phyloP scores from a whole-genome alignment of 306 rosid genomes.

The Notholithocarpus densiflorus region DNA sequence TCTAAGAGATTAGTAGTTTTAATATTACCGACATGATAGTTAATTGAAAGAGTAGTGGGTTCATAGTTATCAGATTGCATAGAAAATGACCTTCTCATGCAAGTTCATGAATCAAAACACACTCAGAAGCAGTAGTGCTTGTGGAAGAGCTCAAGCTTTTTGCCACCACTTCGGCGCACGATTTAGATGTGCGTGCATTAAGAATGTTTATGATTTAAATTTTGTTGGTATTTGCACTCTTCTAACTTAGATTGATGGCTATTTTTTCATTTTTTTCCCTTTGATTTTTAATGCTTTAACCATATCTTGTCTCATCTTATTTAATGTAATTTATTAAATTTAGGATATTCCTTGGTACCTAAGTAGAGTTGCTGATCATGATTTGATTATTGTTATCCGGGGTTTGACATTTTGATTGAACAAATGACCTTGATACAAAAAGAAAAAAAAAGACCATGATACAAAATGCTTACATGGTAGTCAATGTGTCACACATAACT shows the following conservation, averaged over 20 bases:
- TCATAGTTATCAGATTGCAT: slow-evolving; percentile 12
- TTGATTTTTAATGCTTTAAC: no score
- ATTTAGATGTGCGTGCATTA: not conserved
- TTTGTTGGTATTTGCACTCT: not conserved
- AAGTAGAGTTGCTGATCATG: no score
- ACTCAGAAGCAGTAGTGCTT: not conserved
- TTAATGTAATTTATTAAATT: no score
- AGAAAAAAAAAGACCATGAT: no score
- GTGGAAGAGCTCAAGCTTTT: not conserved
- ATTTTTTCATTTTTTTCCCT: not conserved
- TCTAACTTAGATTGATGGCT: not conserved
- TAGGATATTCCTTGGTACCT: no score
- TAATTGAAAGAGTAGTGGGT: slow-evolving; percentile 8
- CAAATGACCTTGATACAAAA: no score
- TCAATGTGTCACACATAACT: no score
- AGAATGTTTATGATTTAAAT: not conserved
- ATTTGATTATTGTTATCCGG: no score
- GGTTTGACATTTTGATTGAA: no score
- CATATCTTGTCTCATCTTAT: no score
- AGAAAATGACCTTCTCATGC: not conserved
- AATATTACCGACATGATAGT: not conserved
- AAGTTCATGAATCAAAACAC: slow-evolving; percentile 13
- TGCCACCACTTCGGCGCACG: not conserved
- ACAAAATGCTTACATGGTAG: no score
- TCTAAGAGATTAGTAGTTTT: not conserved